phyloP scores from a whole-genome alignment of 169 alveolate genomes.

The Eimeria falciformis region DNA sequence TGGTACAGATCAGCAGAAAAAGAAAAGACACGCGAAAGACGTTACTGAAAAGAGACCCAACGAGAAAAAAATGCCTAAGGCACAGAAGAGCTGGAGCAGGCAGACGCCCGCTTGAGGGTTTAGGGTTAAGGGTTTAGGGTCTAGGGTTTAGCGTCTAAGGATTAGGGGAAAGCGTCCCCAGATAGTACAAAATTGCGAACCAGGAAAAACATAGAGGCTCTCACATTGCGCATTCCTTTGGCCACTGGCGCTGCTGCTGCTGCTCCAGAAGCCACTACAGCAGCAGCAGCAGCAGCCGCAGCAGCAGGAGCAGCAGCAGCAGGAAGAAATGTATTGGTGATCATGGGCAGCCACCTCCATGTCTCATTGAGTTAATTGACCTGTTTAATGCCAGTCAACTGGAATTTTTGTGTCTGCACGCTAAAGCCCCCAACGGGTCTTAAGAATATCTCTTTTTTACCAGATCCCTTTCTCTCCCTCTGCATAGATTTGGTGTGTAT shows the following conservation, averaged over 20 bases:
- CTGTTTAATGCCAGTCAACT: too few relatives aligned
- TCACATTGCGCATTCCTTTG: not conserved
- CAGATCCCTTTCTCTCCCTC: too few relatives aligned
- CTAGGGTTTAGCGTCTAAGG: constrained; percentile 5
- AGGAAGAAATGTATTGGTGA: too few relatives aligned
- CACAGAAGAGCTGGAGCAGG: not conserved
- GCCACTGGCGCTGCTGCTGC: constrained; percentile 26
- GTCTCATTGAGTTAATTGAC: too few relatives aligned
- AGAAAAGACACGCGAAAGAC: not conserved
- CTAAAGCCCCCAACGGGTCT: too few relatives aligned
- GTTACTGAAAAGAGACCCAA: not conserved
- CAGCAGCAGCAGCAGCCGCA: not conserved
- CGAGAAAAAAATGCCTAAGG: not conserved
- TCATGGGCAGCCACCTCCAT: too few relatives aligned
- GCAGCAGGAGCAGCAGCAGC: not conserved
- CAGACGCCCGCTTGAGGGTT: not conserved
- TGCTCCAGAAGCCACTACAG: not conserved
- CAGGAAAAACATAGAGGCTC: not conserved
- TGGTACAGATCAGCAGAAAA: not conserved
- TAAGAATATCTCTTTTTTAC: too few relatives aligned
- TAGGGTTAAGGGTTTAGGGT: constrained; percentile 43
- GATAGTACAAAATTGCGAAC: not conserved
- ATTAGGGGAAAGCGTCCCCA: not conserved
- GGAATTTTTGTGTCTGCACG: too few relatives aligned
- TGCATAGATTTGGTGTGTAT: too few relatives aligned